Percentiles rank a stretch among this genome's conserved stretches.
These are phyloP conservation scores for Nematocida sp. DNA, from an alignment of 371 early-diverging fungal genomes.

Conservation along the genomic window DNA sequence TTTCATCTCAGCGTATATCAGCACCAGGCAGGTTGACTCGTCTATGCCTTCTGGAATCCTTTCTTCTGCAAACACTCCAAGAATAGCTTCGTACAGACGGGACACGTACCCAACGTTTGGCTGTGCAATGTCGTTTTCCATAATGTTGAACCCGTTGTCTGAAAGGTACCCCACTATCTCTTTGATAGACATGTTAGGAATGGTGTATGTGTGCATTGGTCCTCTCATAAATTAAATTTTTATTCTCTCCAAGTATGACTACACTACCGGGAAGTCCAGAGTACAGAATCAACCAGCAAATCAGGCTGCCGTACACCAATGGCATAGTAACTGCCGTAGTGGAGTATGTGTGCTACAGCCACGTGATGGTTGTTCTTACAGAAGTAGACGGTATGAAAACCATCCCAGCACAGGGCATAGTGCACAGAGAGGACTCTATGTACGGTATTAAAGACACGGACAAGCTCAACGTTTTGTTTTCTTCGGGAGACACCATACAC, in stretches of 20 bases:
- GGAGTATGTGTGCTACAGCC: conserved; percentile 18
- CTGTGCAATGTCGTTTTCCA: conserved; percentile 10
- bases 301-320: neutral
- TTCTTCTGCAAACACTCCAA: conserved; percentile 46
- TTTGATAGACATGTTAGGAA: conserved; percentile 23
- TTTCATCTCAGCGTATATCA: conserved; percentile 20
- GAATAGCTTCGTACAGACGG: conserved; percentile 49
- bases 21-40: conserved; percentile 9
- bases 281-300: neutral
- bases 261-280: neutral
- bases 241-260: neutral
- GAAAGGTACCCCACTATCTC: conserved; percentile 39
- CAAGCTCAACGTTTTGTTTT: conserved; percentile 27
- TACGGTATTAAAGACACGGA: conserved; percentile 41
- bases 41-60: conserved; percentile 11
- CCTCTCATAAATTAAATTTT: conserved; percentile 35
- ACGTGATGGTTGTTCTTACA: conserved; percentile 2
- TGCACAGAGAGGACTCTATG: conserved; percentile 41
- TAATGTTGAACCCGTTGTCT: conserved; percentile 47
- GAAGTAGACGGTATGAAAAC: conserved; percentile 21
- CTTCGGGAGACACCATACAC: conserved; percentile 31
- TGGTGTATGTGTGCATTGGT: conserved; percentile 19
- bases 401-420: neutral
- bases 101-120: conserved; percentile 33
- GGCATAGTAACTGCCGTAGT: neutral